Evolutionary conservation across 768 basidiomycete species (phyloP).

Genomic region (Austroboletus festivus): DNA sequence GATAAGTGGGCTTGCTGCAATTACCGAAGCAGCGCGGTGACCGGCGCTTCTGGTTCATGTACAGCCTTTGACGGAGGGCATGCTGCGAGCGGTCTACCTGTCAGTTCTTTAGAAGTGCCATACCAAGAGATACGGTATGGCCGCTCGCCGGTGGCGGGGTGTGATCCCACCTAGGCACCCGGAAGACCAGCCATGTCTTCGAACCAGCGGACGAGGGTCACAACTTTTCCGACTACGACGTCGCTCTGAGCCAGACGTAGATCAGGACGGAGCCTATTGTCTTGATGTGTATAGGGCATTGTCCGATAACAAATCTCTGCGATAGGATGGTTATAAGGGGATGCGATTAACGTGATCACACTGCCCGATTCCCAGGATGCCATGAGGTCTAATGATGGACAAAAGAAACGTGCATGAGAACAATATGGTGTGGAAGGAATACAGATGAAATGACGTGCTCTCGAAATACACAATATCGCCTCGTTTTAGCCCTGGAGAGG

Average conservation of each 20-base stretch:
- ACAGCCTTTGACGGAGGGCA: constrained; percentile 17
- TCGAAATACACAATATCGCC: constrained; percentile 73
- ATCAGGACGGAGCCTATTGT: constrained; percentile 65
- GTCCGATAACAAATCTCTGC: constrained; percentile 76
- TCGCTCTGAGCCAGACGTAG: constrained; percentile 69
- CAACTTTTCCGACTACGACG: constrained; percentile 63
- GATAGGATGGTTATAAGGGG: constrained; percentile 59
- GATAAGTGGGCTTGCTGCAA: constrained; percentile 19
- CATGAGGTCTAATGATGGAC: constrained; percentile 47
- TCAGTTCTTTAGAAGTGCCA: constrained; percentile 3
- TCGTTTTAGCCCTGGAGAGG: constrained; percentile 48
- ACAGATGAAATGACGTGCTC: constrained; percentile 43
- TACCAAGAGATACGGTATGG: constrained; percentile 8
- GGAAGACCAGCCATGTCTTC: constrained; percentile 65
- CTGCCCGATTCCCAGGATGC: constrained; percentile 43
- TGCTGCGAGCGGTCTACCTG: constrained; percentile 12
- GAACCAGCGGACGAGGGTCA: constrained; percentile 67
- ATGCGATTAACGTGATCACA: constrained; percentile 59
- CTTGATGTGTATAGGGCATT: constrained; percentile 61
- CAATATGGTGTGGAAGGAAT: constrained; percentile 7
- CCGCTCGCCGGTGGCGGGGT: constrained; percentile 15
- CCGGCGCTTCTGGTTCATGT: constrained; percentile 24
- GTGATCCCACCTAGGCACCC: constrained; percentile 7
- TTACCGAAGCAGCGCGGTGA: constrained; percentile 26
- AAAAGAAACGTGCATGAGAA: constrained; percentile 18